Evolutionary conservation across 2,329 filamentous ascomycete genomes (phyloP).

Genomic region (Cladosporium sp.): DNA sequence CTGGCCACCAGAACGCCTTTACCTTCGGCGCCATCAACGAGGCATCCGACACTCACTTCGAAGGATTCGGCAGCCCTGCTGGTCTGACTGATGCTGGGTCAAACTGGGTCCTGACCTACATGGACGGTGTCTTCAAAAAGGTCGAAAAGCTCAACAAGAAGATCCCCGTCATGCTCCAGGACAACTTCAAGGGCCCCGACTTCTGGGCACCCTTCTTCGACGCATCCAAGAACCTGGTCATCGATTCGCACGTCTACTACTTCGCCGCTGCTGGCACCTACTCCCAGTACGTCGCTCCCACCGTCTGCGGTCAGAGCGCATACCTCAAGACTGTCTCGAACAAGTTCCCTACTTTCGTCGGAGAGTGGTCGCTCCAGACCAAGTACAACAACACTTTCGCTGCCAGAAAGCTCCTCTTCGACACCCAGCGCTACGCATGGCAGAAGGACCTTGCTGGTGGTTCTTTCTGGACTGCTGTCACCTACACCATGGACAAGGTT

Average conservation of each 20-base stretch:
- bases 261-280: slow-evolving; percentile 32
- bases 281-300: slow-evolving; percentile 30
- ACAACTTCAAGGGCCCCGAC: slow-evolving; percentile 29
- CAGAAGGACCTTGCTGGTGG: slow-evolving; percentile 37
- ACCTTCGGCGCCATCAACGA: slow-evolving; percentile 43
- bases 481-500: slow-evolving; percentile 21
- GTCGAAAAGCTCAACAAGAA: slow-evolving; percentile 30
- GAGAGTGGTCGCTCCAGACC: slow-evolving; percentile 40
- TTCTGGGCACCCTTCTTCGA: slow-evolving; percentile 35
- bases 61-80: slow-evolving; percentile 36
- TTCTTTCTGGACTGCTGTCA: slow-evolving; percentile 23
- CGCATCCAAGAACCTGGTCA: slow-evolving; percentile 32
- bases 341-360: slow-evolving; percentile 39
- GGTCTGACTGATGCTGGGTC: slow-evolving; percentile 34
- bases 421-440: slow-evolving; percentile 38
- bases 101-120: slow-evolving; percentile 38
- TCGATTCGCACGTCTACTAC: slow-evolving; percentile 37
- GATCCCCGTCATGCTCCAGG: slow-evolving; percentile 40
- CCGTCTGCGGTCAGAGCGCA: slow-evolving; percentile 32
- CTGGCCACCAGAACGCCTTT: slow-evolving; percentile 34
- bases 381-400: slow-evolving; percentile 36
- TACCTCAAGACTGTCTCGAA: slow-evolving; percentile 23
- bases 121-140: slow-evolving; percentile 32
- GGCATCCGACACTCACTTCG: slow-evolving; percentile 36
- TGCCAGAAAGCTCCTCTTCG: slow-evolving; percentile 32